These are phyloP conservation scores for Lecanicillium sp. DNA, from an alignment of 2,329 filamentous ascomycete species.

Conservation along the genomic window DNA sequence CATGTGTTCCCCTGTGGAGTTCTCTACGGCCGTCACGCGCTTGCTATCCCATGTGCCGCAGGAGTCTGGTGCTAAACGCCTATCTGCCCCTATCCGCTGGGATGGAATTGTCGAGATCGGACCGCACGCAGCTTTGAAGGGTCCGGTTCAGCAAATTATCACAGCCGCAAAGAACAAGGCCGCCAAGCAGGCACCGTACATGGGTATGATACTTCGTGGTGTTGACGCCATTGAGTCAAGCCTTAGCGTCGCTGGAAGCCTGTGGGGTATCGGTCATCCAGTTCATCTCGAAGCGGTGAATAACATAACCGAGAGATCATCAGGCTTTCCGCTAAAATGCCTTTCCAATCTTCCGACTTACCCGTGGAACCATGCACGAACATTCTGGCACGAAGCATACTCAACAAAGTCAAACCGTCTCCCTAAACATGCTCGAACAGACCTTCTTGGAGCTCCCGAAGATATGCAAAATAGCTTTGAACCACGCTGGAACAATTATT, in stretches of 20 bases:
- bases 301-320: no score
- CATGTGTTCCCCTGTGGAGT: slow-evolving; percentile 15
- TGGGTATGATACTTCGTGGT: background rate
- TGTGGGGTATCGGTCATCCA: slow-evolving; percentile 13
- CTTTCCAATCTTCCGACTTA: slow-evolving; percentile 26
- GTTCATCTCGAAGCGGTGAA: background rate
- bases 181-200: background rate
- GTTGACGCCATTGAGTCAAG: slow-evolving; percentile 16
- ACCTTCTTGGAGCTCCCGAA: slow-evolving; percentile 27
- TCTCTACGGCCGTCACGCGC: background rate
- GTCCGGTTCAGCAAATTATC: slow-evolving; percentile 13
- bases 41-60: background rate
- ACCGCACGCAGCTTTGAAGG: slow-evolving; percentile 15
- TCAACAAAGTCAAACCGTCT: slow-evolving; percentile 20
- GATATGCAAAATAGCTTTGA: slow-evolving; percentile 14
- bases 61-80: no score
- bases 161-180: slow-evolving; percentile 19
- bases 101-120: slow-evolving; percentile 17
- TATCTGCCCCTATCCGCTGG: background rate
- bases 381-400: slow-evolving; percentile 27
- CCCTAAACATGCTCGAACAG: slow-evolving; percentile 23
- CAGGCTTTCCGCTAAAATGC: slow-evolving; percentile 8
- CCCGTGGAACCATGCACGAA: slow-evolving; percentile 27
- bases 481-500: slow-evolving; percentile 18
- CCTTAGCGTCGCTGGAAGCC: slow-evolving; percentile 16